Evolutionary conservation across 2,329 filamentous ascomycete genomes (phyloP).

Genomic region (Phialemonium atrogriseum): DNA sequence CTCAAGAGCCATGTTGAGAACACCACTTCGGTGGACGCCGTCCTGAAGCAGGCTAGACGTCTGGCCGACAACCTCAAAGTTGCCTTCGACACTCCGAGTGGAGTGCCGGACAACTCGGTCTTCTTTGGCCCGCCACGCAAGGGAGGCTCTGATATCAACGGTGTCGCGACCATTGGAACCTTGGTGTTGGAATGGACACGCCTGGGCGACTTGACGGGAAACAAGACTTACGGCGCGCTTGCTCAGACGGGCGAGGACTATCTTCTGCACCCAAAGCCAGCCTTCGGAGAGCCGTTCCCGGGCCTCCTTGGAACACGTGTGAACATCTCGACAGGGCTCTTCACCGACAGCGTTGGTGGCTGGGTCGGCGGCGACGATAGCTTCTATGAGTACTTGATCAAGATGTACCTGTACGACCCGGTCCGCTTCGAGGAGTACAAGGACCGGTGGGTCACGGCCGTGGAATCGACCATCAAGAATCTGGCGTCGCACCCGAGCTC

Average conservation of each 20-base stretch:
- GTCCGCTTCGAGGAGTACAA: conserved; percentile 54
- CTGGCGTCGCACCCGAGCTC: conserved; percentile 60
- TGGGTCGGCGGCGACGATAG: conserved; percentile 74
- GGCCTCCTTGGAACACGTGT: conserved; percentile 66
- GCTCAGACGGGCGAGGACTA: conserved; percentile 61
- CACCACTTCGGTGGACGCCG: conserved; percentile 29
- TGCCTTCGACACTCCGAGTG: conserved; percentile 68
- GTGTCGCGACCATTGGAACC: conserved; percentile 68
- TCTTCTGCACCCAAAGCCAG: conserved; percentile 55
- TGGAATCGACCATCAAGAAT: conserved; percentile 65
- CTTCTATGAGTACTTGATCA: conserved; percentile 86
- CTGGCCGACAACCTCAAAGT: conserved; percentile 68
- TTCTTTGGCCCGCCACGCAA: conserved; percentile 44
- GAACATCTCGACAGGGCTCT: conserved; percentile 55
- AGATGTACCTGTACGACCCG: conserved; percentile 79
- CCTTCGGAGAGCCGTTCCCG: conserved; percentile 61
- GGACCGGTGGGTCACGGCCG: conserved; percentile 67
- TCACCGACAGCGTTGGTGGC: conserved; percentile 59
- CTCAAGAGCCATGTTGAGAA: conserved; percentile 52
- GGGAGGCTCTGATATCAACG: conserved; percentile 50
- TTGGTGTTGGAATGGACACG: conserved; percentile 79
- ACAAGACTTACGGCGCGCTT: conserved; percentile 57
- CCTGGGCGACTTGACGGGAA: conserved; percentile 65
- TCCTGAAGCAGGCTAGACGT: conserved; percentile 59
- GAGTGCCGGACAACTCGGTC: conserved; percentile 65